phyloP scores from a whole-genome alignment of 139 green algal species.

The Yamagishiella unicocca region DNA sequence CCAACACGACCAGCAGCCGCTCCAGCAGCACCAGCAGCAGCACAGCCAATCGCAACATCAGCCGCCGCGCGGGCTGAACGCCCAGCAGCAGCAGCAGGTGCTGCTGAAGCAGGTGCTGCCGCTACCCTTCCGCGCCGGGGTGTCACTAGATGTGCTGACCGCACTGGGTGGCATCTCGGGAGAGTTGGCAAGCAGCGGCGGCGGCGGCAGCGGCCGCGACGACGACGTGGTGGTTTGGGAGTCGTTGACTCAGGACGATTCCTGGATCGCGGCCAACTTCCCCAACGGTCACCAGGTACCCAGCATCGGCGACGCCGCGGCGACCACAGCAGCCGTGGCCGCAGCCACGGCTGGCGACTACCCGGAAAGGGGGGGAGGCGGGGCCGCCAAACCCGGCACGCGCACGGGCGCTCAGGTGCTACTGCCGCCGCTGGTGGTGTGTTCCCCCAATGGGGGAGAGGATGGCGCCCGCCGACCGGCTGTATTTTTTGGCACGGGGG shows the following conservation, averaged over 20 bases:
- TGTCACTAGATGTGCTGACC: too few relatives aligned
- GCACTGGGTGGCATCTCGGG: too few relatives aligned
- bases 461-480: background rate
- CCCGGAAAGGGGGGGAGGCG: too few relatives aligned
- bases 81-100: too few relatives aligned
- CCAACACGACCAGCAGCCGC: background rate
- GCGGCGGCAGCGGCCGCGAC: background rate
- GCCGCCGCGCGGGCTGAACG: background rate
- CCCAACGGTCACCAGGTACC: too few relatives aligned
- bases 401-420: slow-evolving; percentile 1
- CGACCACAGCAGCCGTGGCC: background rate
- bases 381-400: background rate
- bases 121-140: too few relatives aligned
- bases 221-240: background rate
- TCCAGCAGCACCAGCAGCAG: background rate
- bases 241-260: background rate
- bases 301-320: background rate
- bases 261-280: too few relatives aligned
- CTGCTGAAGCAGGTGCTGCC: too few relatives aligned
- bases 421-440: slow-evolving; percentile 8
- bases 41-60: background rate
- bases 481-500: background rate
- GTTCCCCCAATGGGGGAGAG: background rate
- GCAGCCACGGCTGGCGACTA: background rate
- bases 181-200: background rate